Conservation (phyloP, 257 asterid genomes). For the Phtheirospermum japonicum region DNA sequence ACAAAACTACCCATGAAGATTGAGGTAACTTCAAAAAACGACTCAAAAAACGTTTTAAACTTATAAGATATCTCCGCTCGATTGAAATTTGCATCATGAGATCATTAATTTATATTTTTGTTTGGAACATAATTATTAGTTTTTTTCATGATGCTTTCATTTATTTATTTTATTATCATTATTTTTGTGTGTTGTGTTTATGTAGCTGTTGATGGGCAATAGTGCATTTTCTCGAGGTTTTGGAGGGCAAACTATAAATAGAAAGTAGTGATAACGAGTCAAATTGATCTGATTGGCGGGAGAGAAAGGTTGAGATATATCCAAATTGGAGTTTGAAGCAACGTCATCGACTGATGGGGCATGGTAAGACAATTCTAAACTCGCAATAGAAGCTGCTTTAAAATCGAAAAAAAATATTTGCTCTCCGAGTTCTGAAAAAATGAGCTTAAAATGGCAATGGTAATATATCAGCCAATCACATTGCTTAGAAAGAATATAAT, state of each 20-base stretch:
- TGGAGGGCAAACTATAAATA: neutral
- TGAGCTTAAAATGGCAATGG: too few species aligned
- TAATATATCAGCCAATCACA: too few species aligned
- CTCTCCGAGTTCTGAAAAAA: too few species aligned
- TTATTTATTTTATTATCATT: too few species aligned
- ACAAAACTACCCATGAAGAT: neutral
- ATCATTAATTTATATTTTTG: too few species aligned
- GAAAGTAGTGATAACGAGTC: conserved; percentile 10
- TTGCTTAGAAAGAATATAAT: too few species aligned
- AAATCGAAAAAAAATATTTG: neutral
- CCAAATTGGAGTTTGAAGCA: conserved; percentile 70
- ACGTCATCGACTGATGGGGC: conserved; percentile 77
- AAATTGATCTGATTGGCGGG: conserved; percentile 37
- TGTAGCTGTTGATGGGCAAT: neutral
- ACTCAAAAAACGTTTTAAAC: too few species aligned
- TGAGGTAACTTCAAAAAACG: too few species aligned
- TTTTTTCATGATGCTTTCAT: too few species aligned
- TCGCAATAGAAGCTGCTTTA: conserved; percentile 3
- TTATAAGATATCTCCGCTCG: too few species aligned
- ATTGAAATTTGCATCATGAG: too few species aligned
- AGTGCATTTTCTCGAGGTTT: neutral
- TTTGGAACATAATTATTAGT: too few species aligned
- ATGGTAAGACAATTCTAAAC: conserved; percentile 49
- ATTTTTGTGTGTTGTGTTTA: neutral
- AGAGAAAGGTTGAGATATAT: conserved; percentile 36